phyloP scores from a whole-genome alignment of 352 stramenopile species.

The Phytophthora boehmeriae region DNA sequence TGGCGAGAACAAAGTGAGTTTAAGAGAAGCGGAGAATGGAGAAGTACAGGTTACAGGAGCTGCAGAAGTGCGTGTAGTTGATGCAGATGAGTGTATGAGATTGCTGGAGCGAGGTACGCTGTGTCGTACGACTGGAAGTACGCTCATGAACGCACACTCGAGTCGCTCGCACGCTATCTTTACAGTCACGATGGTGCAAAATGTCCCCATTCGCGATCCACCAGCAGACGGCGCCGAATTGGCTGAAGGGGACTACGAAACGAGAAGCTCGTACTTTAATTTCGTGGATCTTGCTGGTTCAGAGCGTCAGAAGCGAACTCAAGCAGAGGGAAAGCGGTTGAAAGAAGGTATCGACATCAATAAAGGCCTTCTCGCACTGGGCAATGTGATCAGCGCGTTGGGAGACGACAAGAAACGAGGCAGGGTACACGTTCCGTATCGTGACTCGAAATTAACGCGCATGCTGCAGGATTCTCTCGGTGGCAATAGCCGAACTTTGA shows the following conservation, averaged over 20 bases:
- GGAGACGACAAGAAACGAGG: conserved; percentile 91
- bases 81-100: conserved; percentile 79
- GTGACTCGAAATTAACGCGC: conserved; percentile 94
- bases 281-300: conserved; percentile 93
- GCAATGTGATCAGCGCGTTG: conserved; percentile 98
- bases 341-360: conserved; percentile 99
- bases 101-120: conserved; percentile 86
- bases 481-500: conserved; percentile 92
- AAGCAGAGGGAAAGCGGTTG: conserved; percentile 90
- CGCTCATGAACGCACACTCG: conserved; percentile 92
- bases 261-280: conserved; percentile 89
- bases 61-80: conserved; percentile 66
- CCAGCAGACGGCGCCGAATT: conserved; percentile 37
- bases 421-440: conserved; percentile 93
- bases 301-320: conserved; percentile 95
- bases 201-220: conserved; percentile 62
- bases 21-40: conserved; percentile 85
- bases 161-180: conserved; percentile 94
- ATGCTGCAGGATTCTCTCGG: conserved; percentile 94
- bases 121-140: conserved; percentile 85
- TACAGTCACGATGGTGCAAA: conserved; percentile 84
- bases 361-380: conserved; percentile 96
- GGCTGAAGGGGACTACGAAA: conserved; percentile 72
- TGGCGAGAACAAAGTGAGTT: conserved; percentile 70
- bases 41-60: conserved; percentile 87